Percentiles rank a stretch among this genome's conserved stretches.
These are phyloP conservation scores for Eimeria falciformis DNA, from an alignment of 169 alveolate species.

Conservation along the genomic window DNA sequence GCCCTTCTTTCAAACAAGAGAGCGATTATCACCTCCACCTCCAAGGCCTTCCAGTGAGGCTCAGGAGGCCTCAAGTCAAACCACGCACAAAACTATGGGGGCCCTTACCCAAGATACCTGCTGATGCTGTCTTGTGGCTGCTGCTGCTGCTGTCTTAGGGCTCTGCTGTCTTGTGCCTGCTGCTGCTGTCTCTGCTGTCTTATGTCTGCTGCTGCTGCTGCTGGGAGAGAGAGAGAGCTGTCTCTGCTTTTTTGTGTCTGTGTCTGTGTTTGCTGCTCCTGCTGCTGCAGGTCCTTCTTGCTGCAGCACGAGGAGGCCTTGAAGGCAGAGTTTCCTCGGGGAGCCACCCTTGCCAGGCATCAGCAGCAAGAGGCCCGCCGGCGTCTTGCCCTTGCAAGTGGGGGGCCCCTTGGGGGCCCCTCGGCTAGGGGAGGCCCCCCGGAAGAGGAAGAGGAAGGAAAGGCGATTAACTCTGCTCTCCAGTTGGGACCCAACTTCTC, in stretches of 20 bases:
- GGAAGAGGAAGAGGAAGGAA: background rate
- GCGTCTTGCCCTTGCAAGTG: background rate
- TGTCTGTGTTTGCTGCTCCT: constrained; percentile 29
- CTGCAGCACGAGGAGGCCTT: constrained; percentile 56
- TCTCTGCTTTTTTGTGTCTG: no score
- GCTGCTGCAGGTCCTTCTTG: constrained; percentile 50
- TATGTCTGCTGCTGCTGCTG: background rate
- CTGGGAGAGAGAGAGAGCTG: background rate
- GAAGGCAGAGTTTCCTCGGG: constrained; percentile 32
- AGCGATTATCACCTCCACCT: constrained; percentile 6
- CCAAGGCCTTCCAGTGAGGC: constrained; percentile 41
- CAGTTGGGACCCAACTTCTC: constrained; percentile 24
- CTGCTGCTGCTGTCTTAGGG: background rate
- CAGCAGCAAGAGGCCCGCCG: constrained; percentile 44
- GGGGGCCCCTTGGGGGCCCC: constrained; percentile 45
- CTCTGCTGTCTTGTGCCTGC: background rate
- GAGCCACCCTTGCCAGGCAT: background rate
- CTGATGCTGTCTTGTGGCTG: background rate
- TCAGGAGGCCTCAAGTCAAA: no score
- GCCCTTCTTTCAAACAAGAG: constrained; percentile 36
- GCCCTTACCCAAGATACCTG: background rate
- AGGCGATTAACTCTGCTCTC: background rate
- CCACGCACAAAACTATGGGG: no score
- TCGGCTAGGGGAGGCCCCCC: background rate
- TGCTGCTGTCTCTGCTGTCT: constrained; percentile 7